Base-by-base conservation (phyloP, 1,284 basidiomycete genomes). In the Cutaneotrichosporon mucoides region DNA sequence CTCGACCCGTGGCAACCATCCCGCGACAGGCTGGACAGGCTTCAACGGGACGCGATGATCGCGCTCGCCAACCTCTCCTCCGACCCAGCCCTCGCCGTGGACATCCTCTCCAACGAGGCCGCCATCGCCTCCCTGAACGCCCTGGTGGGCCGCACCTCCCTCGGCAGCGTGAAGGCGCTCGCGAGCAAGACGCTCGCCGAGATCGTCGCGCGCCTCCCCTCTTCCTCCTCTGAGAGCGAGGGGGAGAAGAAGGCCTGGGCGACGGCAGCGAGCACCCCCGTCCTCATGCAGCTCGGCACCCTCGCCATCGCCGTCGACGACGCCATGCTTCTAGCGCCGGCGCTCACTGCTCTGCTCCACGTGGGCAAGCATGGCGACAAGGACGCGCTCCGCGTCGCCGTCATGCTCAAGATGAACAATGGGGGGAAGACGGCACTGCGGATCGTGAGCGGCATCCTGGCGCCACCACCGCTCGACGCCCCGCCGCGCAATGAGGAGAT, bases 31-130 rank as follows among this genome's bases (percentile, higher is more conserved):
- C 36, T 46, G 9, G 56, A 57, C 33, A 12, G 42, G 37, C 42
- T 46, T 4, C 50, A 57, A 49, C 56, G 49, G 9, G 51, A 57
- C 49, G 50, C 56, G 13, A 46, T 57, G 37, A 43, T 52, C 34
- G 38, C 44, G 2, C 47, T 52, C 1, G 6, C n/a, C 34, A 45
- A 57, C 43, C 43, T 47, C 10, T 33, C 33, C 24, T 36, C 36
- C 6, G 38, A 37, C 50, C 43, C 44, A 3, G 43, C 10, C 12
- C 37, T 47, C 10, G 49, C 56, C 4, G 50, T 37, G 13, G 35
- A 36, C 16, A 33, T 57, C 41, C 9, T 57, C 13, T 16, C 56
- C 43, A 33, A 52, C 56, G 50, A 43, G 8, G 36, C 45, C n/a
- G 35, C 56, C 34, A 15, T 57, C 35, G 15, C 10, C 5, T 44